Evolutionary conservation across 1,284 basidiomycete species (phyloP).

Genomic region (Boletus mariae): DNA sequence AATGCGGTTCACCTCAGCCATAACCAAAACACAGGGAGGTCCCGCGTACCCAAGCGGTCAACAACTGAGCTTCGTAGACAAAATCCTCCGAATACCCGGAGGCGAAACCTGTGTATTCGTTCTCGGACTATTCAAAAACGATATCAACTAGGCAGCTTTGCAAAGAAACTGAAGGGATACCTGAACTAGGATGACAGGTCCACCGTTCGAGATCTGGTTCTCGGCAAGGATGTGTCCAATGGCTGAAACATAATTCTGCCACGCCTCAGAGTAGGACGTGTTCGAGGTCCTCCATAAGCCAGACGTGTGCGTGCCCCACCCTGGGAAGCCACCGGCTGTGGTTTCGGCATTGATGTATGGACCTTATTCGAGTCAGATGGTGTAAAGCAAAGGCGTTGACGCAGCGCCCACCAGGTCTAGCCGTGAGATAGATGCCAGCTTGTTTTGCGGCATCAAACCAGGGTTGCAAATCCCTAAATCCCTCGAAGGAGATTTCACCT

Average conservation of each 20-base stretch:
- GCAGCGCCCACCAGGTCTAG: conserved; percentile 38
- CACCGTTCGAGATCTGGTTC: conserved; percentile 50
- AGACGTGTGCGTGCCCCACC: conserved; percentile 45
- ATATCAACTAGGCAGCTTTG: neutral
- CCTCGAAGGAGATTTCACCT: conserved; percentile 45
- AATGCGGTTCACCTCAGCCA: conserved; percentile 9
- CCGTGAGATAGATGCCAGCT: conserved; percentile 45
- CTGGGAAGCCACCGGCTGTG: conserved; percentile 48
- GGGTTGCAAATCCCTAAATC: conserved; percentile 44
- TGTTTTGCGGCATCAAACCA: conserved; percentile 46
- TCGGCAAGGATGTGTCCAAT: conserved; percentile 41
- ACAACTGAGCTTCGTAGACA: conserved; percentile 39
- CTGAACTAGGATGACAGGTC: conserved; percentile 53
- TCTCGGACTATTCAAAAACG: conserved; percentile 38
- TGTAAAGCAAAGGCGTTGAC: neutral
- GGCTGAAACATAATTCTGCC: conserved; percentile 38
- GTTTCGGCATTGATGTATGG: conserved; percentile 58
- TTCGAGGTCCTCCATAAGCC: conserved; percentile 47
- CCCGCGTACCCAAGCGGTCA: conserved; percentile 37
- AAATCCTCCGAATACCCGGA: conserved; percentile 41
- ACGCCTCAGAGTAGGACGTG: conserved; percentile 42
- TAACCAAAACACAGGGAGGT: neutral
- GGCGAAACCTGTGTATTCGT: conserved; percentile 46
- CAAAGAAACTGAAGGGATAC: conserved; percentile 20
- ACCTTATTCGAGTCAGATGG: conserved; percentile 21